A percentile compares a stretch with the other conserved stretches of the same genome.
phyloP scores from a whole-genome alignment of 768 basidiomycete genomes.

The Suillus sp. region DNA sequence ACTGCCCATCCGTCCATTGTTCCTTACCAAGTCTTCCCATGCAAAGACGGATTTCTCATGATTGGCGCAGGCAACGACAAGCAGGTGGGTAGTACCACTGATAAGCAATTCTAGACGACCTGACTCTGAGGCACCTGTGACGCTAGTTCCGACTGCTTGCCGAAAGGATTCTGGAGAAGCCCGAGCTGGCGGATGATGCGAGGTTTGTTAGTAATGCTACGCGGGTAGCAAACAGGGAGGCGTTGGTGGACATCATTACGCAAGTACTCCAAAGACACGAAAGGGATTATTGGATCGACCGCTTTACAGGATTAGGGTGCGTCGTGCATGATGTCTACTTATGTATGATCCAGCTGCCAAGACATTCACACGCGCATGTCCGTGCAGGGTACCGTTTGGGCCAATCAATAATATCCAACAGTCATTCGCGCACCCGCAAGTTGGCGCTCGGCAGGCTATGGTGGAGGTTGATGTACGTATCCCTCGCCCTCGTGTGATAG shows the following conservation, averaged over 20 bases:
- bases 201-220: slow-evolving; percentile 73
- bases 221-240: slow-evolving; percentile 75
- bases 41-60: slow-evolving; percentile 88
- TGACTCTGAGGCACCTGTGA: slow-evolving; percentile 15
- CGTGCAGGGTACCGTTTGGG: slow-evolving; percentile 72
- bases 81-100: slow-evolving; percentile 50
- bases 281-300: slow-evolving; percentile 74
- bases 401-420: slow-evolving; percentile 92
- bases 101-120: slow-evolving; percentile 5
- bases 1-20: slow-evolving; percentile 94
- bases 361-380: slow-evolving; percentile 16
- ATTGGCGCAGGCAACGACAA: slow-evolving; percentile 91
- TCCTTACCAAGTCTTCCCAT: slow-evolving; percentile 89
- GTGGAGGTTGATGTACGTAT: slow-evolving; percentile 75
- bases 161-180: slow-evolving; percentile 59
- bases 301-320: slow-evolving; percentile 78
- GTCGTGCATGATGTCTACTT: slow-evolving; percentile 26
- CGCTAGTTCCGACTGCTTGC: slow-evolving; percentile 71
- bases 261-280: slow-evolving; percentile 55
- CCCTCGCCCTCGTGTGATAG: slow-evolving; percentile 34
- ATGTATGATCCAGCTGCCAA: slow-evolving; percentile 8
- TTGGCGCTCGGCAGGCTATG: slow-evolving; percentile 70
- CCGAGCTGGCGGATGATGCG: slow-evolving; percentile 58
- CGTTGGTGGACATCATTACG: slow-evolving; percentile 69
- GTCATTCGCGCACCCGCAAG: slow-evolving; percentile 89